Conservation (phyloP, 768 basidiomycete species). For the Termitomyces sp. region DNA sequence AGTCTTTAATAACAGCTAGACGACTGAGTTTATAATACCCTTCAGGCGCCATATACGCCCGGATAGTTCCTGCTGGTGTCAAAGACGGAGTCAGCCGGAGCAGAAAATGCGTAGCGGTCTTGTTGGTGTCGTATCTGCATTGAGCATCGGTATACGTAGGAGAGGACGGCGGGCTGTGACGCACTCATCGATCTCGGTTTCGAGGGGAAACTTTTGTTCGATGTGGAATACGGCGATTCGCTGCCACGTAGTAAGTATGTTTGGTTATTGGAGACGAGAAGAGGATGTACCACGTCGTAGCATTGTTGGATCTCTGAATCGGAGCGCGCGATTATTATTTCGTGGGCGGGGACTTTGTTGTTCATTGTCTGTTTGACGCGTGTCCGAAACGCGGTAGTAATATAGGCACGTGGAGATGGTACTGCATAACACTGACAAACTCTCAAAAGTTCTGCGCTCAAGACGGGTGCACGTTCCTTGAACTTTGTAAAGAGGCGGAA, state of each 20-base stretch:
- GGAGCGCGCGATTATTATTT: constrained; percentile 50
- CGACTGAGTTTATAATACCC: constrained; percentile 71
- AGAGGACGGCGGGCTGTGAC: constrained; percentile 2
- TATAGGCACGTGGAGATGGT: constrained; percentile 12
- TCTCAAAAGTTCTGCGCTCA: constrained; percentile 10
- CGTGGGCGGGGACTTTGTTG: constrained; percentile 39
- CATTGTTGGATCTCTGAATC: constrained; percentile 61
- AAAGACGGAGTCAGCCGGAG: constrained; percentile 62
- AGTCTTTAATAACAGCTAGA: constrained; percentile 63
- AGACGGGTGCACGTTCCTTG: background rate
- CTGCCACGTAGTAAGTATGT: constrained; percentile 14
- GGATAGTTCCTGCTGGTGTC: constrained; percentile 69
- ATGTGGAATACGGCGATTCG: constrained; percentile 56
- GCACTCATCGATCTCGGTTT: constrained; percentile 75
- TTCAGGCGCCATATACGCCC: constrained; percentile 38
- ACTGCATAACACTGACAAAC: constrained; percentile 12
- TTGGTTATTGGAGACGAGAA: constrained; percentile 1
- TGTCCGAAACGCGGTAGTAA: background rate
- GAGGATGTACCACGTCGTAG: constrained; percentile 46
- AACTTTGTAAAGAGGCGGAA: background rate
- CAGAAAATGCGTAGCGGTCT: constrained; percentile 63
- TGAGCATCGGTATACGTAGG: background rate
- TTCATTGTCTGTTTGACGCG: background rate
- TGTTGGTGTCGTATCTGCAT: constrained; percentile 50
- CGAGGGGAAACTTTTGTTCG: constrained; percentile 72